Base-by-base conservation (phyloP, 257 asterid genomes). In the Henckelia pumila region DNA sequence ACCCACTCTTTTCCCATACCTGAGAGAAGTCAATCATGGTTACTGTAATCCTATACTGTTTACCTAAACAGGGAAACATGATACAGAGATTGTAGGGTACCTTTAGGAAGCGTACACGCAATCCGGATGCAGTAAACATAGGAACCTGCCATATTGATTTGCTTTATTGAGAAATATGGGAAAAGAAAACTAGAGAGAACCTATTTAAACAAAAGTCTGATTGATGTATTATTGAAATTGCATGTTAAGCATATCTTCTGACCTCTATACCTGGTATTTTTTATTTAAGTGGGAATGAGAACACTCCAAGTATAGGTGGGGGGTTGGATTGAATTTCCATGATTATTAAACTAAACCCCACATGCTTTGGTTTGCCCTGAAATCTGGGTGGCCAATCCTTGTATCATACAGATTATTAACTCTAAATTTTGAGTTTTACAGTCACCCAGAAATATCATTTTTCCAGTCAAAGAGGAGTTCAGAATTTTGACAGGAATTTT, bases 1-100 rank as follows among this genome's bases (percentile, higher is more conserved):
- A 93, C 30, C 99, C 99, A 58, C 96, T 93, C 89, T 93, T 93
- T 80, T 93, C 97, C 99, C 99, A 93, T 44, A 93, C 98, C 98
- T 92, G 89, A 77, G 82, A 55, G 75, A 59, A 44, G 28, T 50
- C 14, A 30, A 62, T 17, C 40, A 14, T 21, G 72, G 61, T 72
- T 66, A 62, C 52, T 32, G 60, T 76, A 66, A 60, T 63, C 72
- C 19, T 47, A 56, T 16, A 28, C 28, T 47, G 57, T 9, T 11
- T 40, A 25, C 67, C 44, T 29, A 61, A 68, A 25, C 29, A 23
- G 47, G 10, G 6, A 1, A 56, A 49, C 50, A 44, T 60, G 29
- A 58, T 40, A 37, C 16, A 56, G 56, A 32, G 63, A 61, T 64
- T 35, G 58, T 6, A 16, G 53, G 53, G 28, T 82, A 93, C 99